Base-by-base conservation (phyloP, 306 rosid genomes). In the Cyamopsis tetragonoloba region DNA sequence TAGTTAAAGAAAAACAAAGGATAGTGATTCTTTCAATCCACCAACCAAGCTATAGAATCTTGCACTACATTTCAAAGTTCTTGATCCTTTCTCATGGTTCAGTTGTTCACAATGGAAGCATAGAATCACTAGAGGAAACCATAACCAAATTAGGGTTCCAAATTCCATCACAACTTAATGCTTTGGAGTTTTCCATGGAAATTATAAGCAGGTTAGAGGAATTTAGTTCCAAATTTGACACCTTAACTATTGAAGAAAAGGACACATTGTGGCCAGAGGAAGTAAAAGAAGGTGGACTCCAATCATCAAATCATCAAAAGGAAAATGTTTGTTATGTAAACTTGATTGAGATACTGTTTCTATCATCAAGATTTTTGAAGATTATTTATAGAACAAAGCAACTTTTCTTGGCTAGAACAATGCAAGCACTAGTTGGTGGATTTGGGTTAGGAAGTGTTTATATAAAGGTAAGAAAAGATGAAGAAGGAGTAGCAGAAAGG, bases 361-460 rank as follows among this genome's bases (percentile, higher is more conserved):
- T 92, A 0, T 89, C 89, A 80, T 86, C 93, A 46, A 89, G 96
- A 65, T 92, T 92, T 63, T 89, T 92, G 93, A 89, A 86, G 68
- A 72, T 89, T 7, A 84, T 87, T 37, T 92, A 87, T 56, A 87
- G 96, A 83, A 92, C 98, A 44, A 92, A 92, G 62, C 96, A 92
- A 62, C 86, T 89, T 20, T 85, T 92, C 57, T 39, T 89, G 63
- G 96, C 96, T 0, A 84, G 98, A 81, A 87, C 93, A 53, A 70
- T 86, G 85, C 98, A 92, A 68, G 98, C 98, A 5, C 15, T 89
- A 17, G 91, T 89, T 37, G 98, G 96, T 20, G 98, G 98, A 50
- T 77, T 89, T 69, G 96, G 91, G 50, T 62, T 89, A 7, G 98
- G 82, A 53, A 89, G 91, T 74, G 96, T 92, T 32, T 92, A 81